Percentiles rank a stretch among this genome's conserved stretches.
These are phyloP conservation scores for Eucalyptus erythrocorys DNA, from an alignment of 345 rosid species.

Conservation along the genomic window DNA sequence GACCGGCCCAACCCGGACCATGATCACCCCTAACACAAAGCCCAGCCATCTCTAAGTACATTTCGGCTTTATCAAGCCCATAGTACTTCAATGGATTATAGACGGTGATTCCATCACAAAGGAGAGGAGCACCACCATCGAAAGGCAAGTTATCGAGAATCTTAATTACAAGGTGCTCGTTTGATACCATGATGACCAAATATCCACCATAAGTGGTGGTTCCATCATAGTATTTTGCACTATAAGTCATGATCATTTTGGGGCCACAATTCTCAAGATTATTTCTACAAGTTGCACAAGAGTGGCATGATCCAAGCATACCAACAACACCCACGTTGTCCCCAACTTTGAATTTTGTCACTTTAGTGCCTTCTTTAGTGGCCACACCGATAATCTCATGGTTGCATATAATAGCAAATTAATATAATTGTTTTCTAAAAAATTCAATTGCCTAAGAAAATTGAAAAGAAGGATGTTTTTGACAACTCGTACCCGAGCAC, in stretches of 20 bases:
- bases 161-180: conserved; percentile 28
- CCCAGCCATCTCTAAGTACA: conserved; percentile 37
- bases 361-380: conserved; percentile 18
- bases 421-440: not conserved
- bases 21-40: too few relatives aligned
- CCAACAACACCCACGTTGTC: conserved; percentile 20
- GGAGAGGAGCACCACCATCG: conserved; percentile 42
- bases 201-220: conserved; percentile 15
- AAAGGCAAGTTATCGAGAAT: conserved; percentile 39
- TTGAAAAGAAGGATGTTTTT: not conserved
- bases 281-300: not conserved
- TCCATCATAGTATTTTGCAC: not conserved
- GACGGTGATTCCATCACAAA: conserved; percentile 50
- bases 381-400: conserved; percentile 22
- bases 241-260: not conserved
- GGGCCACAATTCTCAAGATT: not conserved
- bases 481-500: conserved; percentile 14
- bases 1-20: too few relatives aligned
- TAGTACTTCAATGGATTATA: conserved; percentile 50
- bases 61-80: conserved; percentile 17
- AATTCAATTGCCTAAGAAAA: not conserved
- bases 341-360: conserved; percentile 17
- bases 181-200: conserved; percentile 34
- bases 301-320: conserved; percentile 9
- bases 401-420: not conserved